Percentiles rank a stretch among this genome's conserved stretches.
Conservation (phyloP, 768 basidiomycete genomes). For the Psilocybe cyanescens region DNA sequence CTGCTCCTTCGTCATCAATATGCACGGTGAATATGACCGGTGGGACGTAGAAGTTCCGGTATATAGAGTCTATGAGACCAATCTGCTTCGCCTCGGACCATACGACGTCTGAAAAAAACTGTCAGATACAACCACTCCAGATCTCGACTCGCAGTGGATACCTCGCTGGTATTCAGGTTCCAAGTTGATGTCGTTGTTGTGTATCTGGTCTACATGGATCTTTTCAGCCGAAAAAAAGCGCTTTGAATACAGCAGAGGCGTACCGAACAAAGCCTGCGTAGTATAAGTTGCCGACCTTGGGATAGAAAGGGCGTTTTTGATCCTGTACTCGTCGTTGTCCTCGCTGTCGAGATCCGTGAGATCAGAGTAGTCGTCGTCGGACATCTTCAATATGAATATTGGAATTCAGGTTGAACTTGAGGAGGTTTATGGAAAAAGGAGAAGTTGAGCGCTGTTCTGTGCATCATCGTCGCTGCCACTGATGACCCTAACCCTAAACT, state of each 20-base stretch:
- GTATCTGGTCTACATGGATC: slow-evolving; percentile 59
- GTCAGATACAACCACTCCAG: neutral
- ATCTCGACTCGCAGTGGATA: slow-evolving; percentile 24
- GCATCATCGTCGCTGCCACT: no score
- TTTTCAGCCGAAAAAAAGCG: slow-evolving; percentile 4
- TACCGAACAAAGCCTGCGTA: slow-evolving; percentile 63
- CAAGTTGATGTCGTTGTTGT: slow-evolving; percentile 64
- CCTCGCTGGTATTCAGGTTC: slow-evolving; percentile 84
- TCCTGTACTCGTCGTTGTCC: slow-evolving; percentile 32
- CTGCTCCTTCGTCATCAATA: slow-evolving; percentile 61
- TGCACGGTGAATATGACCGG: slow-evolving; percentile 45
- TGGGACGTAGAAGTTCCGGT: slow-evolving; percentile 54
- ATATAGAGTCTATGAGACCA: slow-evolving; percentile 75
- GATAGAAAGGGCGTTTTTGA: slow-evolving; percentile 51
- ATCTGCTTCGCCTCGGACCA: slow-evolving; percentile 81
- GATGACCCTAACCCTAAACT: slow-evolving; percentile 8
- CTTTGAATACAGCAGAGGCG: slow-evolving; percentile 27
- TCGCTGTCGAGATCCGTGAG: slow-evolving; percentile 35
- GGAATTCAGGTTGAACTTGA: neutral
- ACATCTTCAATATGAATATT: slow-evolving; percentile 14
- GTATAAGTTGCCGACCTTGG: slow-evolving; percentile 68
- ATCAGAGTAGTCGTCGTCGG: slow-evolving; percentile 35
- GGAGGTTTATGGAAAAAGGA: neutral
- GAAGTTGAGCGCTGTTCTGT: neutral
- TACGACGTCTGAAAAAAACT: slow-evolving; percentile 59